Conservation (phyloP, 176 grass and related monocot genomes). For the Rhynchospora tenuis region DNA sequence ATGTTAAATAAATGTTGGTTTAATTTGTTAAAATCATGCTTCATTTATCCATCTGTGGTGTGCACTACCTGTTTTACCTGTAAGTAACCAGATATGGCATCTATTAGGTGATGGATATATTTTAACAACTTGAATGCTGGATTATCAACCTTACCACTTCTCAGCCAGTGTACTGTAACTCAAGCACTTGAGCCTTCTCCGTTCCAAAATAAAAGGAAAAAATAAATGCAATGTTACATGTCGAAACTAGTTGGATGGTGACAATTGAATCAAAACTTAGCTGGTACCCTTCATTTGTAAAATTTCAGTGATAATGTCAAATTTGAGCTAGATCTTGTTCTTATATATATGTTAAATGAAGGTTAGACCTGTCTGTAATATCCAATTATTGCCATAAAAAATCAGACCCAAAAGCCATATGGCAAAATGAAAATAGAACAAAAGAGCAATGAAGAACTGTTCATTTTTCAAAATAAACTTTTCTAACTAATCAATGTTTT, state of each 20-base stretch:
- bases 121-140: neutral
- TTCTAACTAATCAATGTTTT: neutral
- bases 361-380: neutral
- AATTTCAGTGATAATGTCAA: no score
- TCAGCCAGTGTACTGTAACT: no score
- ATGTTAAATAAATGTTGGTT: slow-evolving; percentile 1
- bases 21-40: neutral
- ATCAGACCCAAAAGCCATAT: neutral
- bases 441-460: neutral
- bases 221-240: no score
- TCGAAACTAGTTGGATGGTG: no score
- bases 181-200: no score
- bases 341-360: no score
- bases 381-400: neutral
- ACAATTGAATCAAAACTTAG: no score
- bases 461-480: neutral
- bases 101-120: neutral
- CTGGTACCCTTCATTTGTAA: no score
- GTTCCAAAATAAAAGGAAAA: no score
- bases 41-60: neutral
- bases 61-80: neutral
- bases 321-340: neutral
- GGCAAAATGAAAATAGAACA: neutral
- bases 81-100: neutral
- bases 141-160: no score